A percentile compares a stretch with the other conserved stretches of the same genome.
These are phyloP conservation scores for Ramularia collo-cygni DNA, from an alignment of 2,329 filamentous ascomycete species.

Conservation along the genomic window DNA sequence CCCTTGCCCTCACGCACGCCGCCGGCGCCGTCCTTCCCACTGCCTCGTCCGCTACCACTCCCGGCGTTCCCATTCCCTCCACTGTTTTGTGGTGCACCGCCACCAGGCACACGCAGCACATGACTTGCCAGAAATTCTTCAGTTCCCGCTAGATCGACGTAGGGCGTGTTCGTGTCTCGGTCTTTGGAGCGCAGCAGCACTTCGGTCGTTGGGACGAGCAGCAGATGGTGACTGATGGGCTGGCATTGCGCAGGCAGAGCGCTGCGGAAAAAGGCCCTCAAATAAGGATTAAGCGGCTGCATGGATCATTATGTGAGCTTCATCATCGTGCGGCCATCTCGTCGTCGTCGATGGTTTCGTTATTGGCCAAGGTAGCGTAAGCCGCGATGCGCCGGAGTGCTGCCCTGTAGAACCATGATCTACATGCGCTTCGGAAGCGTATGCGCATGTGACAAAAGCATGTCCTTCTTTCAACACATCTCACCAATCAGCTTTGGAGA, in stretches of 20 bases:
- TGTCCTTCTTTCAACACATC: too few relatives aligned
- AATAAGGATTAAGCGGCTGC: slow-evolving; percentile 87
- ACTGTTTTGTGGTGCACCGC: slow-evolving; percentile 34
- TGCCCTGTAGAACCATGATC: too few relatives aligned
- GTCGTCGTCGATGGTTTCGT: too few relatives aligned
- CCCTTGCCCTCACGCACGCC: slow-evolving; percentile 74
- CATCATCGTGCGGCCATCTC: background rate
- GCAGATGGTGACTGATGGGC: slow-evolving; percentile 82
- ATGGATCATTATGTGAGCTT: slow-evolving; percentile 16
- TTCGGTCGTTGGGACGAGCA: slow-evolving; percentile 90
- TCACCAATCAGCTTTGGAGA: too few relatives aligned
- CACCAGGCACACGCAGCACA: slow-evolving; percentile 74
- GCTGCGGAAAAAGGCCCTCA: slow-evolving; percentile 98
- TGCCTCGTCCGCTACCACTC: slow-evolving; percentile 33
- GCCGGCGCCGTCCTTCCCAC: slow-evolving; percentile 45
- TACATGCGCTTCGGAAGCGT: too few relatives aligned
- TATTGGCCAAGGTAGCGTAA: too few relatives aligned
- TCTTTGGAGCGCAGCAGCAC: slow-evolving; percentile 83
- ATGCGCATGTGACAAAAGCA: too few relatives aligned
- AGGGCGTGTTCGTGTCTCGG: slow-evolving; percentile 69
- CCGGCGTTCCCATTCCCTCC: background rate
- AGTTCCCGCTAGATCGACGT: slow-evolving; percentile 73
- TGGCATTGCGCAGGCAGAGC: slow-evolving; percentile 84
- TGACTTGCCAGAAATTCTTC: slow-evolving; percentile 97
- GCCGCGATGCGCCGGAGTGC: too few relatives aligned